Conservation (phyloP, 2,329 filamentous ascomycete species). For the Sclerotinia subarctica region DNA sequence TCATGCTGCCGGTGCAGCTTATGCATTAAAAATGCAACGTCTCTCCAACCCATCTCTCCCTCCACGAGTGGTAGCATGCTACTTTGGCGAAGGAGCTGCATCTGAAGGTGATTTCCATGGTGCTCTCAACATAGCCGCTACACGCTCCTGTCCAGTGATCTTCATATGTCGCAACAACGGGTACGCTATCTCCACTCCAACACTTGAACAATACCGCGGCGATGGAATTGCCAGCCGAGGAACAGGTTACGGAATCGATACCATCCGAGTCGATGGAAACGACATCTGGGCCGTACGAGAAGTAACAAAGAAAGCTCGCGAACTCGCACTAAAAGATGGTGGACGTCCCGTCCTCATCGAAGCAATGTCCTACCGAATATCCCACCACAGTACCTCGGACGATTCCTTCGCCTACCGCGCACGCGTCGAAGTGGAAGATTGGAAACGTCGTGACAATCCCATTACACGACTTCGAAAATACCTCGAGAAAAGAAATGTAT, state of each 20-base stretch:
- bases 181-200: slow-evolving; percentile 86
- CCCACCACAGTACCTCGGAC: slow-evolving; percentile 93
- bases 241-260: slow-evolving; percentile 90
- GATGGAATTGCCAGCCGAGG: slow-evolving; percentile 87
- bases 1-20: slow-evolving; percentile 82
- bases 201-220: slow-evolving; percentile 84
- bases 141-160: slow-evolving; percentile 78
- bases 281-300: slow-evolving; percentile 87
- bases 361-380: slow-evolving; percentile 97
- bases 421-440: slow-evolving; percentile 88
- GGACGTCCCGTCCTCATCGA: slow-evolving; percentile 76
- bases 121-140: slow-evolving; percentile 86
- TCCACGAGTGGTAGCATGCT: slow-evolving; percentile 71
- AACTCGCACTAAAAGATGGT: slow-evolving; percentile 49
- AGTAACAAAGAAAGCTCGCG: slow-evolving; percentile 74
- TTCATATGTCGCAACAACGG: slow-evolving; percentile 94
- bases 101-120: slow-evolving; percentile 92
- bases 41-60: slow-evolving; percentile 66
- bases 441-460: slow-evolving; percentile 87
- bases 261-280: slow-evolving; percentile 89
- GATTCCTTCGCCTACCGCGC: slow-evolving; percentile 96
- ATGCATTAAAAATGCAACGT: slow-evolving; percentile 79
- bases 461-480: slow-evolving; percentile 84
- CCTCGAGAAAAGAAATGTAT: slow-evolving; percentile 77
- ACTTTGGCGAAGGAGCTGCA: slow-evolving; percentile 88